phyloP scores from a whole-genome alignment of 306 rosid genomes.

The Malus orientalis region DNA sequence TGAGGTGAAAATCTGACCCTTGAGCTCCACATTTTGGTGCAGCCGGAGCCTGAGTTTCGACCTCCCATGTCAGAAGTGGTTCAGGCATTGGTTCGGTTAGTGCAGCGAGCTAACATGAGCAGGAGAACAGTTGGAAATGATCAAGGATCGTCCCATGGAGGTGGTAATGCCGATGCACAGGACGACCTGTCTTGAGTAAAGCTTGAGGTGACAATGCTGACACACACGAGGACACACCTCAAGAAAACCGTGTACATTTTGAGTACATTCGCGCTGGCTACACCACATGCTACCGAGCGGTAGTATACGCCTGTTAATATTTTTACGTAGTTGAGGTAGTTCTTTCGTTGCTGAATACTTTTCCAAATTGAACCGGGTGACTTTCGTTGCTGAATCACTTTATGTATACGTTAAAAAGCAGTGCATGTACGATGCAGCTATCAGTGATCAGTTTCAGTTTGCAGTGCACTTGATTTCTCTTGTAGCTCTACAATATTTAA shows the following conservation, averaged over 20 bases:
- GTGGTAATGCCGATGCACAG: constrained; percentile 32
- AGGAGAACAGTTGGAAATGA: constrained; percentile 77
- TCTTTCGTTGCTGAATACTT: constrained; percentile 14
- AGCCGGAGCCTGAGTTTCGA: constrained; percentile 98
- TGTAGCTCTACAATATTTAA: background rate
- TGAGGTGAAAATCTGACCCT: constrained; percentile 1
- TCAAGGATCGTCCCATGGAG: constrained; percentile 58
- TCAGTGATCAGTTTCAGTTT: background rate
- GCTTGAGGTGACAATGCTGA: background rate
- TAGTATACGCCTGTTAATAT: constrained; percentile 30
- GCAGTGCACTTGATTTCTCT: background rate
- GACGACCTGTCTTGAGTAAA: constrained; percentile 34
- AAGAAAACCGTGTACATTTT: constrained; percentile 11
- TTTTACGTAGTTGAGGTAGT: constrained; percentile 22
- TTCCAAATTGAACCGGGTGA: constrained; percentile 23
- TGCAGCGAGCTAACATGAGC: constrained; percentile 97
- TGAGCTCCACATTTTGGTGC: constrained; percentile 18
- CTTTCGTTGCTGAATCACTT: background rate
- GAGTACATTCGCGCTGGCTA: constrained; percentile 13
- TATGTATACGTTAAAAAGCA: background rate
- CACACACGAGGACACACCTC: background rate
- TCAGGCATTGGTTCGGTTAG: constrained; percentile 76
- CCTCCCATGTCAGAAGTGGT: constrained; percentile 99
- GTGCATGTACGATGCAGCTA: background rate
- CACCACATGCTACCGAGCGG: constrained; percentile 13